Conservation (phyloP, 371 early-diverging fungal species). For the Parasitella parasitica region DNA sequence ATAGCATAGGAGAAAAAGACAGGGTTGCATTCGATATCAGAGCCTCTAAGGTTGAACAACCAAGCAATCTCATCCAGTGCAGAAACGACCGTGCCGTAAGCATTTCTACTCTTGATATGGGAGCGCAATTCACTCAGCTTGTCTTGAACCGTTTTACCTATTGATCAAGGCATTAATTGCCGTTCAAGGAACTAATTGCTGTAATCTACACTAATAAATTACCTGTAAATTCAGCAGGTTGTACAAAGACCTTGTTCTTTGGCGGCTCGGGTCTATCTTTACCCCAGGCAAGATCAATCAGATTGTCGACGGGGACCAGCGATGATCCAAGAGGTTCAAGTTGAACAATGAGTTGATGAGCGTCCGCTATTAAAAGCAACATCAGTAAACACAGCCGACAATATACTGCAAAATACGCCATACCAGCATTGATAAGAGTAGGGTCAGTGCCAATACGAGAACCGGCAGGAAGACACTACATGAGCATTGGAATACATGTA, state of each 20-base stretch:
- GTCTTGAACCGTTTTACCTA: constrained; percentile 47
- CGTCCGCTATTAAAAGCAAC: constrained; percentile 48
- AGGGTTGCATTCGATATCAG: constrained; percentile 97
- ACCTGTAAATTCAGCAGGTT: constrained; percentile 76
- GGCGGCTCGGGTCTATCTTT: constrained; percentile 70
- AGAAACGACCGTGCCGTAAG: constrained; percentile 75
- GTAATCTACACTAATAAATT: constrained; percentile 6
- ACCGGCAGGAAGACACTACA: constrained; percentile 59
- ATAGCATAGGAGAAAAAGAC: constrained; percentile 96
- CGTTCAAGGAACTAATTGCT: constrained; percentile 6
- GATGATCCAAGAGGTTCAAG: constrained; percentile 55
- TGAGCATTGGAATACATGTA: not conserved
- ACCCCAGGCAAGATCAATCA: constrained; percentile 87
- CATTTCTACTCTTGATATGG: constrained; percentile 59
- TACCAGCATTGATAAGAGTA: constrained; percentile 72
- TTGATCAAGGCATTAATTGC: not conserved
- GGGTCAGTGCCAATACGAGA: constrained; percentile 89
- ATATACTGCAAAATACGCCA: no score
- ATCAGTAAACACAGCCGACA: not conserved
- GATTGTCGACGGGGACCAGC: constrained; percentile 66
- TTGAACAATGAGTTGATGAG: constrained; percentile 52
- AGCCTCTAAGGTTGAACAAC: constrained; percentile 98
- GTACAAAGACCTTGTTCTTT: constrained; percentile 61
- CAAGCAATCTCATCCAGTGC: constrained; percentile 95
- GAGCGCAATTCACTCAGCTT: constrained; percentile 68